Percentiles rank a stretch among this genome's conserved stretches.
Conservation (phyloP, 805 yeast species). For the Starmerella apicola region DNA sequence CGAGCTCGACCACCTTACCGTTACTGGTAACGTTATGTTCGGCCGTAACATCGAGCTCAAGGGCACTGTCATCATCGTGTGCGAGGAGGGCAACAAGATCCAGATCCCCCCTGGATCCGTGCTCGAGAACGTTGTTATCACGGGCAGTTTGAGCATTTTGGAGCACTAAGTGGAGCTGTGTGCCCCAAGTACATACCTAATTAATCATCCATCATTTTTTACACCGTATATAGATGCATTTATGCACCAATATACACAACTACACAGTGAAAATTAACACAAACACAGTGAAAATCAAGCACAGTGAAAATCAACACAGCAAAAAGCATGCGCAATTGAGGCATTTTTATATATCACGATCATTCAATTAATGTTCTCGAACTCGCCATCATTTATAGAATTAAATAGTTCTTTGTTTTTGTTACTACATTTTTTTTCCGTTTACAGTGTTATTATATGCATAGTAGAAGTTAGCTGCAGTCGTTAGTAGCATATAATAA, state of each 20-base stretch:
- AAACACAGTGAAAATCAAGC: background rate
- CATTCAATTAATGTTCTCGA: too few species aligned
- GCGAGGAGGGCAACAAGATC: conserved; percentile 91
- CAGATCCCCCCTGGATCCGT: conserved; percentile 95
- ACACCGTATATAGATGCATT: background rate
- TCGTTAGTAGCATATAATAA: background rate
- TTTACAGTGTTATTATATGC: too few species aligned
- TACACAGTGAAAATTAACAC: background rate
- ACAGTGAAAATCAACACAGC: too few species aligned
- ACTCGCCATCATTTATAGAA: too few species aligned
- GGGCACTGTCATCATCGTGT: conserved; percentile 95
- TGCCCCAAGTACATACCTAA: background rate
- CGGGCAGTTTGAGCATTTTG: conserved; percentile 88
- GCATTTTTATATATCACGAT: too few species aligned
- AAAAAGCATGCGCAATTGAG: too few species aligned
- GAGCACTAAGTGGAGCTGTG: conserved; percentile 64
- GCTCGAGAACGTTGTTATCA: conserved; percentile 90
- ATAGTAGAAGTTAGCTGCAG: too few species aligned
- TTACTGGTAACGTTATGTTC: conserved; percentile 87
- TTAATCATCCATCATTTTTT: background rate
- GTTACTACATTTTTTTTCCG: too few species aligned
- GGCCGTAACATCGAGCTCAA: conserved; percentile 85
- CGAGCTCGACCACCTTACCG: conserved; percentile 93
- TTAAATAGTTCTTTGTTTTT: background rate
- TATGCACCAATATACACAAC: background rate